Conservation (phyloP, 257 asterid genomes). For the Linaria vulgaris region DNA sequence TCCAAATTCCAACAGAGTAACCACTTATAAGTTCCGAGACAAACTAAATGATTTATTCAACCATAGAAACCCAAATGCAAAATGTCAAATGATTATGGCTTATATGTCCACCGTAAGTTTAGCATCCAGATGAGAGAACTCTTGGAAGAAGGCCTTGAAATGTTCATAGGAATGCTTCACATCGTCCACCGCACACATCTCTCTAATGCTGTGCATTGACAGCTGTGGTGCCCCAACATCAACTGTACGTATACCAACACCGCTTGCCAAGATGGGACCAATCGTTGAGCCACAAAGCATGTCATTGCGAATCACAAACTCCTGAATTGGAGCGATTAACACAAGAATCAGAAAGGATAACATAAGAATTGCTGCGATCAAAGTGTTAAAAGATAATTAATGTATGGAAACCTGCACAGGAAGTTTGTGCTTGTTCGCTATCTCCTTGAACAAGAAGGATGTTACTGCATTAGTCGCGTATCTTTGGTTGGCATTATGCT, state of each 20-base stretch:
- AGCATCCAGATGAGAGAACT: slow-evolving; percentile 65
- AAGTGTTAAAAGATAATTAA: background rate
- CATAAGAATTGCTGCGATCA: too few species aligned
- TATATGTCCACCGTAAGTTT: slow-evolving; percentile 67
- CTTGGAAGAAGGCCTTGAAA: slow-evolving; percentile 80
- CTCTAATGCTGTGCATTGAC: slow-evolving; percentile 97
- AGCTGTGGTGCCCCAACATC: slow-evolving; percentile 91
- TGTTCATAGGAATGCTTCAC: slow-evolving; percentile 77
- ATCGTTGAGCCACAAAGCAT: slow-evolving; percentile 93
- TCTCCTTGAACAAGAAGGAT: slow-evolving; percentile 77
- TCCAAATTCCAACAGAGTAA: background rate
- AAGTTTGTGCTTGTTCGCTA: slow-evolving; percentile 72
- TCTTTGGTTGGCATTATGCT: slow-evolving; percentile 94
- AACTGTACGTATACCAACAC: slow-evolving; percentile 82
- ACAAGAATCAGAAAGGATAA: background rate
- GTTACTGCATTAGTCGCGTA: slow-evolving; percentile 94
- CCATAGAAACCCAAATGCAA: background rate
- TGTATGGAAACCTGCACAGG: slow-evolving; percentile 70
- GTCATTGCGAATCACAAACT: slow-evolving; percentile 88
- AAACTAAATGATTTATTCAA: background rate
- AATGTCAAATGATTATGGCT: slow-evolving; percentile 2
- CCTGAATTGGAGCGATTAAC: slow-evolving; percentile 39
- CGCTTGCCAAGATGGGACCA: slow-evolving; percentile 94
- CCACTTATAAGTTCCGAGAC: background rate
- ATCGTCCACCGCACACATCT: slow-evolving; percentile 93